A percentile compares a stretch with the other conserved stretches of the same genome.
phyloP scores from a whole-genome alignment of 768 basidiomycete genomes.

The Flagelloscypha sp. region DNA sequence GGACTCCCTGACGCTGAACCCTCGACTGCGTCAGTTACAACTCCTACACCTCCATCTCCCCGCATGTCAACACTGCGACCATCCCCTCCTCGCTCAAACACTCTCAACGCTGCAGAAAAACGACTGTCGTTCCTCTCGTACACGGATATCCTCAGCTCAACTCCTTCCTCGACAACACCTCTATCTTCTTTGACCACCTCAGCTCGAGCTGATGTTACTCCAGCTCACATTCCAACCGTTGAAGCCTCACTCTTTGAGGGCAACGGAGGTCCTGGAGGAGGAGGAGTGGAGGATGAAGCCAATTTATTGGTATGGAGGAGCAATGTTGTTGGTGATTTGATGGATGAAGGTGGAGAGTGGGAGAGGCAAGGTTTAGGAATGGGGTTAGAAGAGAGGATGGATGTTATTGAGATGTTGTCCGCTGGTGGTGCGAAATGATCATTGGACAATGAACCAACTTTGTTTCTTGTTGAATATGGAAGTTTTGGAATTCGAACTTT shows the following conservation, averaged over 20 bases:
- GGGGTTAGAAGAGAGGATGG: constrained; percentile 78
- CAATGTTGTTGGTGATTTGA: constrained; percentile 41
- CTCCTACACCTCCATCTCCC: constrained; percentile 17
- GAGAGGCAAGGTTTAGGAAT: constrained; percentile 75
- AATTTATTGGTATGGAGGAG: too few species aligned
- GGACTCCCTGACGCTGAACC: constrained; percentile 7
- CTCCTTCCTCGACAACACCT: constrained; percentile 64
- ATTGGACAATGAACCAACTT: too few species aligned
- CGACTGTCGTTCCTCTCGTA: constrained; percentile 88
- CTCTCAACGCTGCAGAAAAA: constrained; percentile 42
- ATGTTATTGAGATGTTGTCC: too few species aligned
- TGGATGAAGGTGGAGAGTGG: constrained; percentile 82
- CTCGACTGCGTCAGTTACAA: constrained; percentile 5
- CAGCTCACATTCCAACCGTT: constrained; percentile 68
- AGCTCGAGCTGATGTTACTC: constrained; percentile 46
- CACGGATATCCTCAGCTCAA: constrained; percentile 71
- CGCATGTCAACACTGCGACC: too few species aligned
- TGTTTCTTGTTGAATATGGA: too few species aligned
- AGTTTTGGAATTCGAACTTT: too few species aligned
- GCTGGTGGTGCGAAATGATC: too few species aligned
- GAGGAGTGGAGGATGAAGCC: constrained; percentile 27
- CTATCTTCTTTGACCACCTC: constrained; percentile 67
- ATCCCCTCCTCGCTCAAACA: constrained; percentile 36
- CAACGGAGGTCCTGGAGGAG: constrained; percentile 16
- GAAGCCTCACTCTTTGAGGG: constrained; percentile 6